Evolutionary conservation across 768 basidiomycete species (phyloP).

Genomic region (Hortiboletus flavorubellus): DNA sequence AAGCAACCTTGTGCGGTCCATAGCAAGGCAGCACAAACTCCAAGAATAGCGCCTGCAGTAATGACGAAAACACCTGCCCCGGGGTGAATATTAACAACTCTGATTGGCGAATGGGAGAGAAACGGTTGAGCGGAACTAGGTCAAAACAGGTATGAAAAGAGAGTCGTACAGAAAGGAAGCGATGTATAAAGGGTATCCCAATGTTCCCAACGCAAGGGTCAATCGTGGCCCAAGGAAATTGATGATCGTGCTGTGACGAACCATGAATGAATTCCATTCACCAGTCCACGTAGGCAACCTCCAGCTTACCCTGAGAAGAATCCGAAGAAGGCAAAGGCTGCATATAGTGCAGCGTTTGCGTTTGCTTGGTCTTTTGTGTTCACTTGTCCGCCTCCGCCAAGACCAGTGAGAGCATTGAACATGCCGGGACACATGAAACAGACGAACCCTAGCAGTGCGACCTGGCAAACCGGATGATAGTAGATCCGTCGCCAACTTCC

Average conservation of each 20-base stretch:
- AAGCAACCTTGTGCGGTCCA: constrained; percentile 53
- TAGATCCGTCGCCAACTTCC: constrained; percentile 45
- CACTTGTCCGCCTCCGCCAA: constrained; percentile 78
- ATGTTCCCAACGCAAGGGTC: constrained; percentile 49
- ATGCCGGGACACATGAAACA: constrained; percentile 61
- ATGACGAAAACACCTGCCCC: constrained; percentile 44
- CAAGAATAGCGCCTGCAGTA: constrained; percentile 48
- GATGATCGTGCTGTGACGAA: constrained; percentile 57
- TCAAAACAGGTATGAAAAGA: background rate
- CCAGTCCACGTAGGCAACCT: background rate
- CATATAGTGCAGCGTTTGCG: constrained; percentile 63
- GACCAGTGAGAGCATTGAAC: constrained; percentile 76
- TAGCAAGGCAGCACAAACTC: constrained; percentile 47
- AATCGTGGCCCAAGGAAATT: constrained; percentile 57
- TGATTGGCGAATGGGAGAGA: constrained; percentile 21
- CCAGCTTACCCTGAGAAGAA: constrained; percentile 66
- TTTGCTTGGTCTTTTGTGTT: constrained; percentile 63
- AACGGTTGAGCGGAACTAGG: background rate
- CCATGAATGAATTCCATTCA: background rate
- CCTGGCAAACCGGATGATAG: constrained; percentile 43
- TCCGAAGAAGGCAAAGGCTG: constrained; percentile 55
- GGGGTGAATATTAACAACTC: constrained; percentile 42
- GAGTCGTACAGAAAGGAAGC: constrained; percentile 42
- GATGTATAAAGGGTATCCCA: constrained; percentile 51
- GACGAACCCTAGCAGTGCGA: constrained; percentile 62